Conservation (phyloP, 2,329 filamentous ascomycete species). For the Cladophialophora carrionii region DNA sequence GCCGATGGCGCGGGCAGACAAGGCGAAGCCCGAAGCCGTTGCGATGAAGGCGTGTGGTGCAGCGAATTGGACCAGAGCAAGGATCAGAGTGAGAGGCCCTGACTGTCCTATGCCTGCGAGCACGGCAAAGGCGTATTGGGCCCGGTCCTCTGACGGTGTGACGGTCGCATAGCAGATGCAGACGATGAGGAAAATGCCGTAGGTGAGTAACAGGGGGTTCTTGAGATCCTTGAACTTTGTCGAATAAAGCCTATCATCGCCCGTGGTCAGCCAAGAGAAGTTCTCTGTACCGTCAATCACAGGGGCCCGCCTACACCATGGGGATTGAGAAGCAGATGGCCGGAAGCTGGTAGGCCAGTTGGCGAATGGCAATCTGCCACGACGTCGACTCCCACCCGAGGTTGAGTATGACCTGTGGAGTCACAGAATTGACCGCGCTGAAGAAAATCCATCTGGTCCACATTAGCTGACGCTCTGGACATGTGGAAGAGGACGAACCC, state of each 20-base stretch:
- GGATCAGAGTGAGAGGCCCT: conserved; percentile 55
- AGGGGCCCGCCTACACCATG: conserved; percentile 37
- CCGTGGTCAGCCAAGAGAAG: background rate
- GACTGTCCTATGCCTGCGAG: conserved; percentile 55
- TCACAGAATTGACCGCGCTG: conserved; percentile 52
- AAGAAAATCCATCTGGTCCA: conserved; percentile 56
- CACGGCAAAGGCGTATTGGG: conserved; percentile 54
- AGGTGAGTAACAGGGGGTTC: conserved; percentile 52
- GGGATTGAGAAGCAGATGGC: conserved; percentile 49
- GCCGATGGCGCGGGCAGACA: conserved; percentile 57
- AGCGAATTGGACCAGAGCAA: conserved; percentile 57
- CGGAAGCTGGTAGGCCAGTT: conserved; percentile 50
- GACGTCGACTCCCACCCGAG: conserved; percentile 54
- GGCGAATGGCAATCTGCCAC: conserved; percentile 48
- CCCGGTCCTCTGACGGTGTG: conserved; percentile 48
- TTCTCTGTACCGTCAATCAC: background rate
- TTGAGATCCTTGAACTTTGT: conserved; percentile 55
- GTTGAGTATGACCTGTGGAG: conserved; percentile 55
- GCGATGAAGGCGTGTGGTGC: conserved; percentile 57
- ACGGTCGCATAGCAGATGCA: conserved; percentile 53
- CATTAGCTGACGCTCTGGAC: background rate
- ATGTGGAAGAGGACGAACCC: conserved; percentile 40
- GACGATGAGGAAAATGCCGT: conserved; percentile 51
- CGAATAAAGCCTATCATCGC: conserved; percentile 44
- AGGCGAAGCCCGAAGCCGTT: conserved; percentile 57